Evolutionary conservation across 2,329 filamentous ascomycete genomes (phyloP), one percentile per base, ranked within the genome.

Genomic region (Colletotrichum sp.): DNA sequence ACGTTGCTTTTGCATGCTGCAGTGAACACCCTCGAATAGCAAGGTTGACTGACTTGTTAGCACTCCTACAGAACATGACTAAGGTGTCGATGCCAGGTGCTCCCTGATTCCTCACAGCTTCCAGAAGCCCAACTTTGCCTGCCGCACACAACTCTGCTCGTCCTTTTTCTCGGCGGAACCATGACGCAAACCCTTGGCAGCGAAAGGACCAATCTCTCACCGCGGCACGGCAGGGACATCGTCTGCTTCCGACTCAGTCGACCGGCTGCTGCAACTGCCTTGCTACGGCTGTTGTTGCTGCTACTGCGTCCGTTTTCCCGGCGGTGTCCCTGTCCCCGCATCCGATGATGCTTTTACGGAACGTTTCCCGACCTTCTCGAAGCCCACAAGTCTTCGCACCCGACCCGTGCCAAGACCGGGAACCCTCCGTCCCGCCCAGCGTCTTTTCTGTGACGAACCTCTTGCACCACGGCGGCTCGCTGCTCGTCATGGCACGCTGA

Each of bases 401-500:
- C 59, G 59, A 76, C 28, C 70, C 34, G 32, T n/a, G 32, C 44
- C 70, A 73, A 76, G 64, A 64, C 59, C 64, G 59, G 73, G 70
- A 44, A 24, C 39, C 59, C 59, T 73, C 70, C 70, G 32, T 73
- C 57, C 59, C 59, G 70, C 59, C 44, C 57, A 28, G 44, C 24
- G 8, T 34, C 21, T 21, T n/a, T 52, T 69, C 59, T 76, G 73
- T 60, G 70, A 73, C 73, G 73, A 73, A 73, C 70, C 18, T 73
- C 59, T 65, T 76, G 70, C 64, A 73, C 26, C 24, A 60, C 32
- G 34, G 26, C 49, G 24, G 44, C 59, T 72, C 63, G 34, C 49
- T 30, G 44, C 59, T 72, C 55, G 34, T 62, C n/a, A 8, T 68
- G 69, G 24, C 34, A 69, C 34, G 44, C 24, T 39, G 55, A 26